Conservation (phyloP, 2,329 filamentous ascomycete species). For the Fusarium armeniacum region DNA sequence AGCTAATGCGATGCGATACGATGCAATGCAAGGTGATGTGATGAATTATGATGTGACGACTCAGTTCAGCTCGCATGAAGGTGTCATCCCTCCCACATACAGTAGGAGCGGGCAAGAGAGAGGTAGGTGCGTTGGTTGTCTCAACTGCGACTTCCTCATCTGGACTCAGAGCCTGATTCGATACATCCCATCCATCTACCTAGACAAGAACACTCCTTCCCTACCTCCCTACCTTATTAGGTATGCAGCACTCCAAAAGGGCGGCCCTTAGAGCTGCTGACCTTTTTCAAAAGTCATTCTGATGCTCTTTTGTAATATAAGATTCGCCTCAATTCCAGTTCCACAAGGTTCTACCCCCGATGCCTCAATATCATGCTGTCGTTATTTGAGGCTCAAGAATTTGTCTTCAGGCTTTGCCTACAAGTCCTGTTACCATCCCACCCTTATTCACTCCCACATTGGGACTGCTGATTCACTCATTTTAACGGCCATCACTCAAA, state of each 20-base stretch:
- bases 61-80: slow-evolving; percentile 6
- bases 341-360: neutral
- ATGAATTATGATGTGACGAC: slow-evolving; percentile 9
- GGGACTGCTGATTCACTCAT: slow-evolving; percentile 1
- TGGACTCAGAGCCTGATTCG: slow-evolving; percentile 17
- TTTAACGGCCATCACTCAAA: neutral
- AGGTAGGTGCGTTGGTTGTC: slow-evolving; percentile 12
- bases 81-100: neutral
- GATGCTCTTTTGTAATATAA: slow-evolving; percentile 1
- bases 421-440: slow-evolving; percentile 12
- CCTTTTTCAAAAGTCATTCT: neutral
- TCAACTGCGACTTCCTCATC: slow-evolving; percentile 11
- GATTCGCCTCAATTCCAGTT: neutral
- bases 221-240: neutral
- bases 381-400: neutral
- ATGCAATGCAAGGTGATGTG: slow-evolving; percentile 11
- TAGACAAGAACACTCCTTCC: neutral
- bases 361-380: slow-evolving; percentile 1
- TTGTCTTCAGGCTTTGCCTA: neutral
- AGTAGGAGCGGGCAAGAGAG: neutral
- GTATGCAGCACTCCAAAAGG: neutral
- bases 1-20: slow-evolving; percentile 2
- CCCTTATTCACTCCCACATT: neutral
- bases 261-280: neutral
- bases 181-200: neutral